Conservation (phyloP, 2,329 filamentous ascomycete genomes). For the Fusarium sambucinum region DNA sequence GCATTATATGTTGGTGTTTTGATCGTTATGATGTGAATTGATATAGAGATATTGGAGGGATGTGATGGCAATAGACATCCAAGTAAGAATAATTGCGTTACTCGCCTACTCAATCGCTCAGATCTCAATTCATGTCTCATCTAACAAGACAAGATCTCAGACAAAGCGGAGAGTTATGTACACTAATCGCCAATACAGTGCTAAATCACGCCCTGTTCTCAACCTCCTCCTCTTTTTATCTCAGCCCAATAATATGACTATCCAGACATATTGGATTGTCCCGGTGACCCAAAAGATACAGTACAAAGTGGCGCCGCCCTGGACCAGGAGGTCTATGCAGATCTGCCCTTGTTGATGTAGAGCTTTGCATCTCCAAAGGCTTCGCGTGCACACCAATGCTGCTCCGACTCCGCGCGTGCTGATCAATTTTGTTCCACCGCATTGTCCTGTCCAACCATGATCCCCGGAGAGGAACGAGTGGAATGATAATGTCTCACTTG, state of each 20-base stretch:
- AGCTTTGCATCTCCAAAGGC: not conserved
- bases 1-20: not conserved
- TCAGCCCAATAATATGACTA: conserved; percentile 1
- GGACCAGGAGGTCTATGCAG: not conserved
- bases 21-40: not conserved
- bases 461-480: not conserved
- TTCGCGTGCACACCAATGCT: not conserved
- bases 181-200: conserved; percentile 4
- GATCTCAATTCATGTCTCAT: conserved; percentile 7
- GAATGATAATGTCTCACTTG: conserved; percentile 6
- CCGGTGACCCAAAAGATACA: conserved; percentile 3
- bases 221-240: not conserved
- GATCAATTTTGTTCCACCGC: conserved; percentile 41
- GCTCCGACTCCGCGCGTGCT: conserved; percentile 21
- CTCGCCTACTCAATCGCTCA: not conserved
- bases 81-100: not conserved
- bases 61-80: not conserved
- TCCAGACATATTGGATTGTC: not conserved
- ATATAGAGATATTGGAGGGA: not conserved
- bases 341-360: conserved; percentile 6
- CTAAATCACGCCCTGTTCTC: not conserved
- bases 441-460: conserved; percentile 32
- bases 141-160: conserved; percentile 15
- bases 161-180: conserved; percentile 5
- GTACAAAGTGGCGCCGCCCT: conserved; percentile 6